Evolutionary conservation across 2,329 filamentous ascomycete species (phyloP).

Genomic region (Aspergillus sp.): DNA sequence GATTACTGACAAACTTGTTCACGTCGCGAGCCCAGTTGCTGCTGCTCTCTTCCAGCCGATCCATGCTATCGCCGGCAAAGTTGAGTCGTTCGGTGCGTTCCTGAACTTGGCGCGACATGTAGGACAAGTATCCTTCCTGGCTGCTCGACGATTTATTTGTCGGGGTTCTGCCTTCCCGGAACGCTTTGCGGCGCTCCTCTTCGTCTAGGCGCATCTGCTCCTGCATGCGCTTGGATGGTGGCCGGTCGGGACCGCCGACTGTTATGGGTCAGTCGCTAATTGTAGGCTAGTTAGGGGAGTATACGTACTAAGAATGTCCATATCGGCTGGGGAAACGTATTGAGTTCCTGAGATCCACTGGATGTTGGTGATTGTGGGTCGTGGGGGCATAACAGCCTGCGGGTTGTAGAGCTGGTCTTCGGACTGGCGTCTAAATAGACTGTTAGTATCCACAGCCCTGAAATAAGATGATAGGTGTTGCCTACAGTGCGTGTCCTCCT

Average conservation of each 20-base stretch:
- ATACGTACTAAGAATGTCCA: conserved; percentile 72
- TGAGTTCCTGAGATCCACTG: conserved; percentile 98
- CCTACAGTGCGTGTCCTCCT: conserved; percentile 64
- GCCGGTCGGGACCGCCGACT: conserved; percentile 83
- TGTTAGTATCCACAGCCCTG: background rate
- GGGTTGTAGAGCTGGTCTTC: conserved; percentile 81
- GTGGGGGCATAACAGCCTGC: conserved; percentile 68
- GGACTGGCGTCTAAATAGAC: conserved; percentile 42
- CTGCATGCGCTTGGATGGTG: conserved; percentile 84
- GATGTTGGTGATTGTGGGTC: conserved; percentile 90
- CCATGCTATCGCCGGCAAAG: conserved; percentile 80
- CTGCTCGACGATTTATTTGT: conserved; percentile 37
- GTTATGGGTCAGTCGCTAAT: background rate
- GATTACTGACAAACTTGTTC: conserved; percentile 78
- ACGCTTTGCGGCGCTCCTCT: conserved; percentile 51
- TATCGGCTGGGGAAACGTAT: conserved; percentile 79
- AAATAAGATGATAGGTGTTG: conserved; percentile 27
- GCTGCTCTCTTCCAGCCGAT: conserved; percentile 76
- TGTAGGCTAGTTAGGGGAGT: background rate
- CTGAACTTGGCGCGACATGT: conserved; percentile 82
- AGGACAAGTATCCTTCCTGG: conserved; percentile 71
- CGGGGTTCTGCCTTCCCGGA: conserved; percentile 39
- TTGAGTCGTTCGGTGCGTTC: conserved; percentile 87
- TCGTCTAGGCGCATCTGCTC: conserved; percentile 76
- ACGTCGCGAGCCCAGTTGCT: conserved; percentile 85